Evolutionary conservation across 257 asterid genomes (phyloP), one percentile per base, ranked within the genome.

Genomic region (Datura wrightii): DNA sequence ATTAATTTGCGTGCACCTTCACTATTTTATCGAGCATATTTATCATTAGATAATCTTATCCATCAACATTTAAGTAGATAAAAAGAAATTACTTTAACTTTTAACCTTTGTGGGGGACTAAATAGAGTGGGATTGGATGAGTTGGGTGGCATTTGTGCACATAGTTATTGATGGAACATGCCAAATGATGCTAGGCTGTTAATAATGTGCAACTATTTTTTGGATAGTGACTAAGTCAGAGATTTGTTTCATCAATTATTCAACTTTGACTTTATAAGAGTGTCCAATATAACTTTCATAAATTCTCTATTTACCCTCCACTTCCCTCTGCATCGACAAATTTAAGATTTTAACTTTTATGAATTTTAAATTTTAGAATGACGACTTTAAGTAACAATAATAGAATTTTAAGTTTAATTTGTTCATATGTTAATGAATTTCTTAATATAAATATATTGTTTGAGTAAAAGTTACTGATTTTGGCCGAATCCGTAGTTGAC

Each of bases 181-280:
- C 31, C 62, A 76, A 76, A 76, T 76, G 62, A 76, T 50, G 46
- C 82, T 50, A 76, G 81, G 82, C 82, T 50, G 62, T 50, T 76
- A 8, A 31, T 76, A 50, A 76, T 76, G 82, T 76, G 46, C 82
- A 50, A 14, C 62, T 31, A 3, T 19, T 36, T 76, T 50, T 52
- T 76, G 82, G 62, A 76, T 31, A 76, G 82, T 31, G 63, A 50
- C 82, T 50, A 50, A 31, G 82, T 50, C 62, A 76, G 15, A 76
- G 5, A 31, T 50, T 50, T 76, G 63, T 14, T 76, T 31, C 48
- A 76, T 50, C 62, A 76, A 76, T 76, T 50, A 76, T 50, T 76
- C 42, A 3, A 54, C 42, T 50, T 50, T 76, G 63, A 76, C 62
- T 76, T 76, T 6, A 14, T 6, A 31, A 3, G 3, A 15, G 31